Evolutionary conservation across 192 early-diverging fungal genomes (phyloP).

Genomic region (Mortierella claussenii): DNA sequence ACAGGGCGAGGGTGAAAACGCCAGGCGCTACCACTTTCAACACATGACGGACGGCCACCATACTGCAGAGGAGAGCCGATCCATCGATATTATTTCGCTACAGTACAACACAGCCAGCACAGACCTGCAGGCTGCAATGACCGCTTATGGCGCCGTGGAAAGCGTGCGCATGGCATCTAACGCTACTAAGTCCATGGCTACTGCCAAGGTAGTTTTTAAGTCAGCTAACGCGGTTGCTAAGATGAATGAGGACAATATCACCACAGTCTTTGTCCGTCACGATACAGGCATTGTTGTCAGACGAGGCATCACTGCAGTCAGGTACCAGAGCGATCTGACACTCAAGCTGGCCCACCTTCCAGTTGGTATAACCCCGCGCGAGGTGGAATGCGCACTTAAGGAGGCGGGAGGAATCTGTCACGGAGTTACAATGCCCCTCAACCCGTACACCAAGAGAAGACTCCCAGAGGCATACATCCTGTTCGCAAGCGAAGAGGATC

Average conservation of each 20-base stretch:
- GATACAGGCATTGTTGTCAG: background rate
- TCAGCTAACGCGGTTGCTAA: background rate
- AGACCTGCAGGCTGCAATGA: background rate
- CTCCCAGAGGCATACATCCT: conserved; percentile 5
- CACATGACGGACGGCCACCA: too few species aligned
- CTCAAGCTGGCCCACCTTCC: conserved; percentile 1
- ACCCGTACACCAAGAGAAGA: background rate
- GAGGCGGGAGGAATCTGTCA: background rate
- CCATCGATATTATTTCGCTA: too few species aligned
- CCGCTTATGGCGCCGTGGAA: background rate
- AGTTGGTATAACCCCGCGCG: background rate
- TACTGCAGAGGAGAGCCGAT: too few species aligned
- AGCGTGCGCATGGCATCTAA: background rate
- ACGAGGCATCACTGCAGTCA: background rate
- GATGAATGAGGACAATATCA: background rate
- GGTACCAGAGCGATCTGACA: background rate
- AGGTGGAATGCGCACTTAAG: background rate
- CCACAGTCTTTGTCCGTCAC: background rate
- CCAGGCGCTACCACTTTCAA: too few species aligned
- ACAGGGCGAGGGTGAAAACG: too few species aligned
- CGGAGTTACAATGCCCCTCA: conserved; percentile 3
- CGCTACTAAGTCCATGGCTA: background rate
- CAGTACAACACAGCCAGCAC: background rate
- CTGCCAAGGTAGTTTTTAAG: background rate
- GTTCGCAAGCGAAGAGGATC: conserved; percentile 1